Evolutionary conservation across 2,329 filamentous ascomycete species (phyloP).

Genomic region (Neurospora sp.): DNA sequence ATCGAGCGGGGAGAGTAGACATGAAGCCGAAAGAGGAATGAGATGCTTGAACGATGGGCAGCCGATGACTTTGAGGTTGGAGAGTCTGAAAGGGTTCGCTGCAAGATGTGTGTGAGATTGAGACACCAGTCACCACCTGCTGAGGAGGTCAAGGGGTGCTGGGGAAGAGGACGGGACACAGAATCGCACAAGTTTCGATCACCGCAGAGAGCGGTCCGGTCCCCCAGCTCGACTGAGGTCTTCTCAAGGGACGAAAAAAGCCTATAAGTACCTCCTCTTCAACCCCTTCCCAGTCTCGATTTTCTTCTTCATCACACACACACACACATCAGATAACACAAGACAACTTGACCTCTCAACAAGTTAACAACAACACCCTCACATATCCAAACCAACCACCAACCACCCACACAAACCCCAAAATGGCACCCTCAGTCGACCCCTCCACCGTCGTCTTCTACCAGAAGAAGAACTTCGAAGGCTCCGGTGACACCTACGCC

Average conservation of each 20-base stretch:
- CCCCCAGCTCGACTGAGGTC: neutral
- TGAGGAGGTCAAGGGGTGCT: neutral
- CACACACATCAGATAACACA: neutral
- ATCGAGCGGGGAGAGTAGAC: neutral
- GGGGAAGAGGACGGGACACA: neutral
- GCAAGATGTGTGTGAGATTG: neutral
- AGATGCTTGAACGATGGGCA: neutral
- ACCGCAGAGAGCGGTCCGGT: neutral
- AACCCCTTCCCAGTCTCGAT: neutral
- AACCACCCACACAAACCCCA: neutral
- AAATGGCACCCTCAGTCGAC: neutral
- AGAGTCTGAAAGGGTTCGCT: neutral
- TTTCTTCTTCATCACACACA: neutral
- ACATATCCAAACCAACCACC: neutral
- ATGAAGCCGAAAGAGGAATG: neutral
- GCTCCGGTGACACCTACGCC: neutral
- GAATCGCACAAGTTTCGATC: neutral
- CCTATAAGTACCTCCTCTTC: neutral
- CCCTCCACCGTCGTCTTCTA: conserved; percentile 3
- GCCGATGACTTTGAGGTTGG: neutral
- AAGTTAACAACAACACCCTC: neutral
- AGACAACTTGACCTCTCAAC: neutral
- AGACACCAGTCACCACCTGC: neutral
- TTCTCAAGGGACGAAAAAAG: neutral
- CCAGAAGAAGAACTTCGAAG: neutral